Conservation (phyloP, 23 red algal genomes). For the Rhodosorus marinus region DNA sequence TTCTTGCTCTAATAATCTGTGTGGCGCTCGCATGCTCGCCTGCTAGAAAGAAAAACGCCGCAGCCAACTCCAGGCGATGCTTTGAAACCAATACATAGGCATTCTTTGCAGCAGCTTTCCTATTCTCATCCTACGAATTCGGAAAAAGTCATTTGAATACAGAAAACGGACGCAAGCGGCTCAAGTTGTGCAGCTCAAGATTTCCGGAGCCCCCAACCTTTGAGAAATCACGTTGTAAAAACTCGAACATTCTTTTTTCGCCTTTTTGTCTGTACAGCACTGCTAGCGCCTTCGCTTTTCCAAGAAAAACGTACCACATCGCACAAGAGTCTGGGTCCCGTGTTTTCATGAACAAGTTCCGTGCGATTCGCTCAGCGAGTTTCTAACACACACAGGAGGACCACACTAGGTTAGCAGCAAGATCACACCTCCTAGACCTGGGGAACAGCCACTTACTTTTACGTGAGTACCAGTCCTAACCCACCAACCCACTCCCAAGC, state of each 20-base stretch:
- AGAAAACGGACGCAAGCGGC: no score
- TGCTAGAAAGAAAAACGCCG: constrained; percentile 54
- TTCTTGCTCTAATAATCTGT: constrained; percentile 7
- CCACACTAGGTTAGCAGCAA: no score
- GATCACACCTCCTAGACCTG: no score
- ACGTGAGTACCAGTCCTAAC: constrained; percentile 6
- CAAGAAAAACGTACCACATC: constrained; percentile 33
- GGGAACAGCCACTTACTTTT: no score
- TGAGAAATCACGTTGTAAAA: constrained; percentile 33
- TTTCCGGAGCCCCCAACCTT: no score
- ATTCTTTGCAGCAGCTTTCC: constrained; percentile 48
- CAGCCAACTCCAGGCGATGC: constrained; percentile 36
- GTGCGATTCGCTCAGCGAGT: constrained; percentile 30
- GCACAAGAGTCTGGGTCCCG: constrained; percentile 30
- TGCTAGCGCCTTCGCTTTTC: constrained; percentile 11
- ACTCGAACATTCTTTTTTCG: constrained; percentile 21
- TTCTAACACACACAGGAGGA: no score
- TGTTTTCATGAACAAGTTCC: constrained; percentile 10
- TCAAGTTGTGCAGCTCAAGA: no score
- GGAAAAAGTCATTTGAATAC: no score
- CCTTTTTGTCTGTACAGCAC: constrained; percentile 28
- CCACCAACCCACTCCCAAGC: constrained; percentile 49
- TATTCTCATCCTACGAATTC: constrained; percentile 7
- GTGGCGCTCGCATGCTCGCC: constrained; percentile 21
- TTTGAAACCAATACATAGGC: constrained; percentile 59